Conservation (phyloP, 2,329 filamentous ascomycete genomes). For the Raffaelea deltoideospora region DNA sequence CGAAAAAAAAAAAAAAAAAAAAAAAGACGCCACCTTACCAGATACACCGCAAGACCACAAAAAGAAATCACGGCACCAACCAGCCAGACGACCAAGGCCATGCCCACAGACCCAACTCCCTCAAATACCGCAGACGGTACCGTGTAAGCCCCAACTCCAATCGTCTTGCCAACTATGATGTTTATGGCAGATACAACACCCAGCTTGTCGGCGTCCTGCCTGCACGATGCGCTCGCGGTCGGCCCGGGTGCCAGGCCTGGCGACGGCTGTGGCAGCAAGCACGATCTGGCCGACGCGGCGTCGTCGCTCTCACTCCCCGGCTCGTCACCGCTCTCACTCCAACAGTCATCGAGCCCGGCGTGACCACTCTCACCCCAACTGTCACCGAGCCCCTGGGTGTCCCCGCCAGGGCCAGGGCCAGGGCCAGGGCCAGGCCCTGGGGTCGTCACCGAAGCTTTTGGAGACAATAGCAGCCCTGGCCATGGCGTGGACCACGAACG, state of each 20-base stretch:
- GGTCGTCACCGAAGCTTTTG: constrained; percentile 3
- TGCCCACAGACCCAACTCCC: constrained; percentile 37
- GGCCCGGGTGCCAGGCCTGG: constrained; percentile 5
- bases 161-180: constrained; percentile 21
- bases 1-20: not conserved
- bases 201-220: constrained; percentile 15
- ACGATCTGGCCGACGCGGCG: constrained; percentile 10
- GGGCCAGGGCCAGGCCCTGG: constrained; percentile 8
- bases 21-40: constrained; percentile 10
- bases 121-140: constrained; percentile 41
- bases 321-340: too few species aligned
- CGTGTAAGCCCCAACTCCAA: constrained; percentile 34
- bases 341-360: constrained; percentile 2
- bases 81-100: constrained; percentile 38
- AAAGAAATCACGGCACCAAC: constrained; percentile 29
- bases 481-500: too few species aligned
- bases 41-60: constrained; percentile 28
- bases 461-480: not conserved
- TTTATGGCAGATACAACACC: constrained; percentile 21
- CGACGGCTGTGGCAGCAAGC: constrained; percentile 11
- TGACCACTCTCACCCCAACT: not conserved
- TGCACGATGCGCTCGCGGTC: not conserved
- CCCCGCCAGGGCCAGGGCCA: too few species aligned
- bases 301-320: constrained; percentile 5
- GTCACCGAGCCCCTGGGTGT: too few species aligned